Evolutionary conservation across 116 monocot genomes (phyloP).

Genomic region (Posidonia oceanica): DNA sequence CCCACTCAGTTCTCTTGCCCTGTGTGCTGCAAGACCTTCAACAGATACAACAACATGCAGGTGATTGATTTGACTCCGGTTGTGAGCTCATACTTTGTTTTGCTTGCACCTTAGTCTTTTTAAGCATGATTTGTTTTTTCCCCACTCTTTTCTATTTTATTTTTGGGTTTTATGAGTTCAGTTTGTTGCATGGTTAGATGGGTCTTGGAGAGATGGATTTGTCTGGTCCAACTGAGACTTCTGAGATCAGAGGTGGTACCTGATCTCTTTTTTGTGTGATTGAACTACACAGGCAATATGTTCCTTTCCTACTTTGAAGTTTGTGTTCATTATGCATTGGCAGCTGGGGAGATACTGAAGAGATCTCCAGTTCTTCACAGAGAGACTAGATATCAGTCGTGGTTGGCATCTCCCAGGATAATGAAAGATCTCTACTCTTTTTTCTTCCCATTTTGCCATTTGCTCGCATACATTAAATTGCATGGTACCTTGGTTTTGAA

Average conservation of each 20-base stretch:
- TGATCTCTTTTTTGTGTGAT: conserved; percentile 17
- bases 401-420: conserved; percentile 1
- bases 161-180: not conserved
- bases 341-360: conserved; percentile 5
- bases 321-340: conserved; percentile 23
- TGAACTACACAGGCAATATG: conserved; percentile 26
- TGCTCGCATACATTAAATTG: conserved; percentile 7
- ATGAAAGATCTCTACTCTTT: not conserved
- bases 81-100: too few species aligned
- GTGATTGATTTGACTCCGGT: conserved; percentile 5
- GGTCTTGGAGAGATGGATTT: not conserved
- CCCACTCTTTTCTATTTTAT: too few species aligned
- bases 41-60: conserved; percentile 91
- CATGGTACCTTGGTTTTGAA: conserved; percentile 1
- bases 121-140: too few species aligned
- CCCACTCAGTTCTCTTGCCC: conserved; percentile 80
- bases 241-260: not conserved
- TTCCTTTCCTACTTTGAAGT: conserved; percentile 19
- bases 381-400: not conserved
- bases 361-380: not conserved
- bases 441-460: conserved; percentile 1
- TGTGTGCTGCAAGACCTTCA: conserved; percentile 79
- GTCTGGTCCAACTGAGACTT: not conserved
- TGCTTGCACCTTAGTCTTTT: too few species aligned
- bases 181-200: not conserved